Evolutionary conservation across 345 rosid genomes (phyloP).

Genomic region (Gossypium sturtianum): DNA sequence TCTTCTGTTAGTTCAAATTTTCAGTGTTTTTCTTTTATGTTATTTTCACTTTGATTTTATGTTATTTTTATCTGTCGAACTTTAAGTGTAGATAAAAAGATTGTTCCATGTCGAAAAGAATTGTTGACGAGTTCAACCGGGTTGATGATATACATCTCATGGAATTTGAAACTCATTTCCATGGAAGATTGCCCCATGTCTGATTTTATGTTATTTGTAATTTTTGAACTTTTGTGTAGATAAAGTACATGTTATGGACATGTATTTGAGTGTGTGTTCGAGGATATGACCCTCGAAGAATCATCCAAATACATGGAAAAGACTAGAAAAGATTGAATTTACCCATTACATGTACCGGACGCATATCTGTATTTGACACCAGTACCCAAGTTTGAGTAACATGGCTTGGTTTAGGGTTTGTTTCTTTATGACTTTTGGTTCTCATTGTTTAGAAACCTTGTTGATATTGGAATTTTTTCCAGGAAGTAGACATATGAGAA

Average conservation of each 20-base stretch:
- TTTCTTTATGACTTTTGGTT: not conserved
- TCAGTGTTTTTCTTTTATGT: not conserved
- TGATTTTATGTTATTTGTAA: not conserved
- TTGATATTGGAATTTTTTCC: conserved; percentile 10
- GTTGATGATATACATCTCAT: not conserved
- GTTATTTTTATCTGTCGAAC: not conserved
- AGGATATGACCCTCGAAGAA: not conserved
- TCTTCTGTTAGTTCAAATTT: not conserved
- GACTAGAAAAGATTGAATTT: not conserved
- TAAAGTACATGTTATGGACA: not conserved
- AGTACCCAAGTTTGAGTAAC: not conserved
- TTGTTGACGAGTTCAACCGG: not conserved
- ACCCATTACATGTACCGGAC: not conserved
- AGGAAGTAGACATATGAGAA: conserved; percentile 26
- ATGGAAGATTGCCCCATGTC: not conserved
- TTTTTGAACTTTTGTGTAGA: not conserved
- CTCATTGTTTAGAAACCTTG: not conserved
- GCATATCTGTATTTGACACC: not conserved
- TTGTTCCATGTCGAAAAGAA: not conserved
- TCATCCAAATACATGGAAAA: not conserved
- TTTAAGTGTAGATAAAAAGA: not conserved
- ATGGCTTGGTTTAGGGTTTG: not conserved
- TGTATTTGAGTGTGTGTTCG: not conserved
- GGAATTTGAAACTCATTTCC: conserved; percentile 1
- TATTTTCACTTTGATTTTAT: not conserved